Conservation (phyloP, 2,329 filamentous ascomycete species). For the Xylariaceae sp. region DNA sequence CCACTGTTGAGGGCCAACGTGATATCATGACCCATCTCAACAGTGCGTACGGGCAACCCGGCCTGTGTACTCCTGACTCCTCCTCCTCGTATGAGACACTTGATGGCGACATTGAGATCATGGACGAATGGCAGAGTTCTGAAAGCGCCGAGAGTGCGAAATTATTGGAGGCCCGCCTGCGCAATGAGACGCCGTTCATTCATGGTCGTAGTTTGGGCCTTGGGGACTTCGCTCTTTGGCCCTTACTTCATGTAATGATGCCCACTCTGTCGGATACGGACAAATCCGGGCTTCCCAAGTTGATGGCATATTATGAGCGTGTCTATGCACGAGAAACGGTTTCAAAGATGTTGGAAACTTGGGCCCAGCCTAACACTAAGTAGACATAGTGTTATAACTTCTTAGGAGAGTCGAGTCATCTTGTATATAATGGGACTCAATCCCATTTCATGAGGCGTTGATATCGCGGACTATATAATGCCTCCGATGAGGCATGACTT, state of each 20-base stretch:
- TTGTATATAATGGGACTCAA: no score
- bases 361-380: no score
- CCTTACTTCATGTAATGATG: constrained; percentile 47
- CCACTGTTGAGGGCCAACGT: constrained; percentile 46
- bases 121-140: constrained; percentile 33
- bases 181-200: constrained; percentile 39
- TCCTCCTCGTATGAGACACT: constrained; percentile 29
- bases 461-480: no score
- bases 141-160: constrained; percentile 23
- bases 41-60: constrained; percentile 39
- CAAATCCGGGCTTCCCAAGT: constrained; percentile 31
- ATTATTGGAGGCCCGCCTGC: constrained; percentile 34
- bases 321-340: constrained; percentile 18
- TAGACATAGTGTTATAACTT: no score
- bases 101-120: constrained; percentile 11
- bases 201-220: constrained; percentile 40
- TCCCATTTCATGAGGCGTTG: no score
- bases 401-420: no score
- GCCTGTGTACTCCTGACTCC: constrained; percentile 26
- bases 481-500: no score
- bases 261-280: constrained; percentile 3
- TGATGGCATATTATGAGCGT: constrained; percentile 37
- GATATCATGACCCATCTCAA: constrained; percentile 61
- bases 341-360: constrained; percentile 7
- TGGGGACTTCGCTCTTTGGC: constrained; percentile 56